These are phyloP conservation scores for Eucalyptus polybractea DNA, from an alignment of 345 rosid species.

Conservation along the genomic window DNA sequence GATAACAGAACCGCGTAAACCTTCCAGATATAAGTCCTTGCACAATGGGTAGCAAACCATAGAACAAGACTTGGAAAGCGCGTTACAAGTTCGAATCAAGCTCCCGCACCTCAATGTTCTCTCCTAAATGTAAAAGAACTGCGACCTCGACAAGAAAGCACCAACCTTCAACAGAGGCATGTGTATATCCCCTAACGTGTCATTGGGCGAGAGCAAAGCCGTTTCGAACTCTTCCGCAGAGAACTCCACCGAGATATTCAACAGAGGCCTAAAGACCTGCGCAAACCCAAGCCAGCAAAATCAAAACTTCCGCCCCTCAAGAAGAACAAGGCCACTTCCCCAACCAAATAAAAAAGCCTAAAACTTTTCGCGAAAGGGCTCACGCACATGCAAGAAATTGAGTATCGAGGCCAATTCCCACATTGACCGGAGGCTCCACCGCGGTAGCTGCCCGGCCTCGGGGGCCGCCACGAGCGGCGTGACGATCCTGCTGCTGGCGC, in stretches of 20 bases:
- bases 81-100: background rate
- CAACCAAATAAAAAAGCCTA: background rate
- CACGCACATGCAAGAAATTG: conserved; percentile 86
- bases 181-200: conserved; percentile 85
- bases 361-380: background rate
- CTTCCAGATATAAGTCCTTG: background rate
- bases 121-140: background rate
- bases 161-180: conserved; percentile 94
- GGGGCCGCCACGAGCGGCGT: conserved; percentile 75
- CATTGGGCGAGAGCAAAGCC: conserved; percentile 76
- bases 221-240: conserved; percentile 98
- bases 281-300: background rate
- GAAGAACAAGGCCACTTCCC: background rate
- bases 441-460: conserved; percentile 69
- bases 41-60: background rate
- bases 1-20: background rate
- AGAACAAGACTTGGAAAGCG: background rate
- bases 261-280: conserved; percentile 79
- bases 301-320: background rate
- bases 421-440: conserved; percentile 97
- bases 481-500: conserved; percentile 43
- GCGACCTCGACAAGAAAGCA: conserved; percentile 2
- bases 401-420: conserved; percentile 97
- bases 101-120: background rate
- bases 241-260: conserved; percentile 79